Evolutionary conservation across 202 grass and related monocot genomes (phyloP), one percentile per base, ranked within the genome.

Genomic region (Zizania palustris): DNA sequence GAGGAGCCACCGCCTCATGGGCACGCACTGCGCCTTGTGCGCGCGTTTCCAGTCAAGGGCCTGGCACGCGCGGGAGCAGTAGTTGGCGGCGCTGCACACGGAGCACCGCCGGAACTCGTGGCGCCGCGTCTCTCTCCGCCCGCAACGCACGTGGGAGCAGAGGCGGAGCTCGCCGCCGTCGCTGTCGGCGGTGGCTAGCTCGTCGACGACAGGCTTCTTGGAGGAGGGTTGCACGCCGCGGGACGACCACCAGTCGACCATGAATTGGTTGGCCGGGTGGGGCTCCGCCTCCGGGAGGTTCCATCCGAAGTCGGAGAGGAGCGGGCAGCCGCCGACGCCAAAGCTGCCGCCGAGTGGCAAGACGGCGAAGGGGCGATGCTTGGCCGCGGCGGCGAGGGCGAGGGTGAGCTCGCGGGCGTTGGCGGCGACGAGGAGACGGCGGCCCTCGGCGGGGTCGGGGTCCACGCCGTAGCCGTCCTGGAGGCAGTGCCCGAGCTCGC

Each of bases 1-100:
- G 72, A 72, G 56, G 16, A 84, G 78, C 83, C 67, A 86, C 20
- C 62, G 74, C 79, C 71, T 89, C 77, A 83, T 81, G 45, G 91
- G 89, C 41, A 80, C 73, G 83, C 95, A 94, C 79, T 80, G 86
- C 16, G 46, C 76, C 76, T 79, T 86, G 82, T 97, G 95, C 7
- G 51, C 83, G 36, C 86, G 79, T 82, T 90, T 91, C 95, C 95
- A 98, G 80, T 98, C 86, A 5, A 98, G 89, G 1, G 91, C 95
- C 85, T 98, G 95, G 83, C 95, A 98, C 46, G 91, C 95, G 73
- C 95, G 87, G 40, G 95, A 98, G 91, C 95, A 98, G 91, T 98
- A 98, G 80, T 90, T 98, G 11, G 89, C 95, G 0, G 85, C 81
- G 74, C 95, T 91, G 65, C 95, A 98, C 16, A 95, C 91, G 39